Conservation (phyloP, 345 rosid genomes). For the Camelina hispida region DNA sequence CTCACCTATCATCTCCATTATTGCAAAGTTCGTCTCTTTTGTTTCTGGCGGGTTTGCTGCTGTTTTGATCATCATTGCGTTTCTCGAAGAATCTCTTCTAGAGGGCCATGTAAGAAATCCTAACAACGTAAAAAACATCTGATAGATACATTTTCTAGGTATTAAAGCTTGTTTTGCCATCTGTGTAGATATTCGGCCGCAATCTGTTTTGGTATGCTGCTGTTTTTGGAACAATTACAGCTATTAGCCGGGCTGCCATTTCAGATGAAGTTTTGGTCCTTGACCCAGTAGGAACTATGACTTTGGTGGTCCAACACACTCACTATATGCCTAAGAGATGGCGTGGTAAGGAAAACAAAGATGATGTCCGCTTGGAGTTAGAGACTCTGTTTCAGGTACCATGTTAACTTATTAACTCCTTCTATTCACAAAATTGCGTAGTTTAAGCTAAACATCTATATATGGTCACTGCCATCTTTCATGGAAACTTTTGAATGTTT, state of each 20-base stretch:
- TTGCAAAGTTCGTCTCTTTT: slow-evolving; percentile 93
- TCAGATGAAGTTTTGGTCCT: slow-evolving; percentile 87
- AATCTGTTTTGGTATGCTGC: slow-evolving; percentile 98
- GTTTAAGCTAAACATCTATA: background rate
- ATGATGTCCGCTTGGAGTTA: slow-evolving; percentile 76
- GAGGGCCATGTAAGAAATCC: slow-evolving; percentile 85
- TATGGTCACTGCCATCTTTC: background rate
- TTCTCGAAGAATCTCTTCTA: slow-evolving; percentile 95
- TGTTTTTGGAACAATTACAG: slow-evolving; percentile 96
- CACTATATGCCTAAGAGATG: slow-evolving; percentile 99
- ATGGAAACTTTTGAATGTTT: slow-evolving; percentile 3
- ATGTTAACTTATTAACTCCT: background rate
- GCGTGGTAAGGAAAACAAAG: slow-evolving; percentile 89
- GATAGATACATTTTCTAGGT: slow-evolving; percentile 10
- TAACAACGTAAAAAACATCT: background rate
- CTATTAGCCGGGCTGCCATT: slow-evolving; percentile 92
- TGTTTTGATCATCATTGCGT: slow-evolving; percentile 89
- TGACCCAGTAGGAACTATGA: slow-evolving; percentile 90
- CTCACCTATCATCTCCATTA: slow-evolving; percentile 82
- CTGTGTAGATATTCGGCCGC: slow-evolving; percentile 93
- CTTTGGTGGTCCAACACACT: slow-evolving; percentile 87
- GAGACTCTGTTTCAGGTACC: slow-evolving; percentile 95
- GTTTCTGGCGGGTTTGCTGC: slow-evolving; percentile 99
- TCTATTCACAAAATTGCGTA: background rate
- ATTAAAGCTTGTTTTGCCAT: slow-evolving; percentile 26